These are phyloP conservation scores for Cladophialophora bantiana DNA, from an alignment of 2,329 filamentous ascomycete species.

Conservation along the genomic window DNA sequence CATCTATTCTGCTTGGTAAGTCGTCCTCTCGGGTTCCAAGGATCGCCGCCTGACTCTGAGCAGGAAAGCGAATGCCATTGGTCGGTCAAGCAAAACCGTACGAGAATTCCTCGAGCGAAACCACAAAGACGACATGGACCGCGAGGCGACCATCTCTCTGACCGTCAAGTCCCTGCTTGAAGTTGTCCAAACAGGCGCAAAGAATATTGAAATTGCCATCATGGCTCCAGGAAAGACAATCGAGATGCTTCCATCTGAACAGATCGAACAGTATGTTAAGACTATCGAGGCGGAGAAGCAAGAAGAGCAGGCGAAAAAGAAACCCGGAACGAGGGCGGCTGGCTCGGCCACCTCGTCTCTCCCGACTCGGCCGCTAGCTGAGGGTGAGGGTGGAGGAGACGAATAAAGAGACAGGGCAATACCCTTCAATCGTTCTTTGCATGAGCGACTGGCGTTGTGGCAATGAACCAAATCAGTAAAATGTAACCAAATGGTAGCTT, in stretches of 20 bases:
- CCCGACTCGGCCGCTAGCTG: conserved; percentile 65
- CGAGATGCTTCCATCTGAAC: conserved; percentile 92
- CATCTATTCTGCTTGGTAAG: conserved; percentile 97
- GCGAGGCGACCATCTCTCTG: conserved; percentile 92
- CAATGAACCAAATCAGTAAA: conserved; percentile 26
- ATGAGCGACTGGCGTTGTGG: conserved; percentile 40
- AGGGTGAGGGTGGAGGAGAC: conserved; percentile 45
- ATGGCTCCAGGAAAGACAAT: conserved; percentile 92
- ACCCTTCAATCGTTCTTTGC: conserved; percentile 27
- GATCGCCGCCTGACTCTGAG: conserved; percentile 35
- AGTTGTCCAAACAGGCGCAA: conserved; percentile 97
- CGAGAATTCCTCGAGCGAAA: conserved; percentile 98
- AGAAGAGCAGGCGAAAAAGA: conserved; percentile 97
- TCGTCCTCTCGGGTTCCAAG: conserved; percentile 16
- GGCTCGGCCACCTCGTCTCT: conserved; percentile 68
- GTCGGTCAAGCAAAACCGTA: conserved; percentile 97
- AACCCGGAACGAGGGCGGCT: conserved; percentile 66
- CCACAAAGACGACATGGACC: conserved; percentile 97
- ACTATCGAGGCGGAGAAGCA: conserved; percentile 99
- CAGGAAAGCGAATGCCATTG: conserved; percentile 99
- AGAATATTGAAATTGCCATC: conserved; percentile 99
- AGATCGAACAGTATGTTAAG: conserved; percentile 98
- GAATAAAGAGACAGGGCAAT: conserved; percentile 22
- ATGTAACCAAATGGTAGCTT: conserved; percentile 5
- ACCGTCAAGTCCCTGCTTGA: conserved; percentile 98